A percentile compares a stretch with the other conserved stretches of the same genome.
Evolutionary conservation across 345 rosid genomes (phyloP).

Genomic region (Salix udensis): DNA sequence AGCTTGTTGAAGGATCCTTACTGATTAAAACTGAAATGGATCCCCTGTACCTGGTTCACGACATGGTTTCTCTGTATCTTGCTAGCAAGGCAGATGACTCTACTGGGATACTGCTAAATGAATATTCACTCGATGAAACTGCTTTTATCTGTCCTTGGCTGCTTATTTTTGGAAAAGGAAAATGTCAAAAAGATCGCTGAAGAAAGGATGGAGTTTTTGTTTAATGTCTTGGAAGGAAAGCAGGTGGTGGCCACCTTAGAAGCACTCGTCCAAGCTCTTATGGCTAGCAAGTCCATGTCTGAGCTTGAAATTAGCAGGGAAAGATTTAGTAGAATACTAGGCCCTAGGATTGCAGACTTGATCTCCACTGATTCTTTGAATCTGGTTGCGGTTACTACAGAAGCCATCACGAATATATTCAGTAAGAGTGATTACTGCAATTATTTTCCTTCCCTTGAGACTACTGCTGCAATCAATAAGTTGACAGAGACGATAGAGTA

Average conservation of each 20-base stretch:
- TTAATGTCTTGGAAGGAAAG: neutral
- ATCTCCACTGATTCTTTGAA: neutral
- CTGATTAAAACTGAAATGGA: neutral
- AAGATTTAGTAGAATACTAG: neutral
- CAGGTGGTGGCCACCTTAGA: neutral
- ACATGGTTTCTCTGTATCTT: neutral
- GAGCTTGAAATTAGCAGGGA: neutral
- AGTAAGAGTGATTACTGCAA: neutral
- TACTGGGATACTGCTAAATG: neutral
- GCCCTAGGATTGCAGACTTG: neutral
- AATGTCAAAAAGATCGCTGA: neutral
- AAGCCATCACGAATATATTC: neutral
- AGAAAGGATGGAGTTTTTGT: neutral
- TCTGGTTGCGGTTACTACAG: neutral
- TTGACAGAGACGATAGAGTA: neutral
- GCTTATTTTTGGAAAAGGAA: neutral
- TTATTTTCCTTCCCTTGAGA: neutral
- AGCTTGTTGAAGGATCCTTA: neutral
- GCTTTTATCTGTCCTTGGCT: neutral
- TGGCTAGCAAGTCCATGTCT: neutral
- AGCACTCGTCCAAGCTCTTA: neutral
- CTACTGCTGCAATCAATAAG: neutral
- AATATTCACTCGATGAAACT: neutral
- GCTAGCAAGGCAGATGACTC: neutral
- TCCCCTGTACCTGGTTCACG: neutral